Evolutionary conservation across 495 filamentous ascomycete genomes (phyloP).

Genomic region (Podospora anserina): DNA sequence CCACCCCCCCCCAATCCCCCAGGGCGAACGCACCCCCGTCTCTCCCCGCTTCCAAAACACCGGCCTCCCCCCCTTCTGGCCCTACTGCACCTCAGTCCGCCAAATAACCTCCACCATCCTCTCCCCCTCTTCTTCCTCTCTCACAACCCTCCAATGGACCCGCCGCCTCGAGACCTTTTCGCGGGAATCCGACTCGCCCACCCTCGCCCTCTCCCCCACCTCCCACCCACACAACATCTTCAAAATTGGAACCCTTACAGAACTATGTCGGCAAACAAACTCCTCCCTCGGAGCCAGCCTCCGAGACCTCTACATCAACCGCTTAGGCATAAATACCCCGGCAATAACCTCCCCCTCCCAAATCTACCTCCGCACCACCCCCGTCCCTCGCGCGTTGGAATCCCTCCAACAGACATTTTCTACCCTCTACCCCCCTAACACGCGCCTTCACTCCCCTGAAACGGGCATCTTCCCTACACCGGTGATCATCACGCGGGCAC

Average conservation of each 20-base stretch:
- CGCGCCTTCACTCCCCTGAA: constrained; percentile 45
- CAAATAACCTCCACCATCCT: constrained; percentile 70
- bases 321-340: constrained; percentile 66
- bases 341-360: constrained; percentile 58
- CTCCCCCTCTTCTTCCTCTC: constrained; percentile 44
- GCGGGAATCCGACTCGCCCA: constrained; percentile 58
- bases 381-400: constrained; percentile 80
- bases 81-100: constrained; percentile 78
- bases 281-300: constrained; percentile 74
- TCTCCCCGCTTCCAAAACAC: constrained; percentile 83
- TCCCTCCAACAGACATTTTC: constrained; percentile 85
- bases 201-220: constrained; percentile 61
- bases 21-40: constrained; percentile 81
- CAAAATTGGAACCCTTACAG: constrained; percentile 83
- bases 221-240: constrained; percentile 76
- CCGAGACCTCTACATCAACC: constrained; percentile 81
- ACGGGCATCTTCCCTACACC: constrained; percentile 58
- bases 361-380: constrained; percentile 82
- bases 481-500: constrained; percentile 68
- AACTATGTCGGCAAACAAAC: constrained; percentile 80
- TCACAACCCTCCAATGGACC: constrained; percentile 70
- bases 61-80: constrained; percentile 83
- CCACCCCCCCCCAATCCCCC: too few species aligned
- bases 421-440: constrained; percentile 79
- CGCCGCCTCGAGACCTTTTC: constrained; percentile 80